Base-by-base conservation (phyloP, 768 basidiomycete genomes). In the Russula lepida region DNA sequence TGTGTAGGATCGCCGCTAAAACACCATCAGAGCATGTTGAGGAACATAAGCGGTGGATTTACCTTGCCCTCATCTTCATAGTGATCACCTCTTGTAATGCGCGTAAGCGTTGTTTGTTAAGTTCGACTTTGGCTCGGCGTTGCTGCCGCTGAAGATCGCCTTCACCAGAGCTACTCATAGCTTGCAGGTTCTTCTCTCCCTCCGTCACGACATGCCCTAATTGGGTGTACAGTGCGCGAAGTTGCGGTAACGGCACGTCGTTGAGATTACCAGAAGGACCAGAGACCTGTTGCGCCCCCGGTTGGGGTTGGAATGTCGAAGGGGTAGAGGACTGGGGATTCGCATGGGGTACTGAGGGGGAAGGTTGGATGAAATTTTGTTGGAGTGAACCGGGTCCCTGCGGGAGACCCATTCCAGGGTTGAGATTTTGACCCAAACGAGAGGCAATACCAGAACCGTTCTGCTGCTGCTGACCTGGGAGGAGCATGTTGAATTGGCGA, bases 391-490 rank as follows among this genome's bases (percentile, higher is more conserved):
- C 56, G 48, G 53, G 61, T 54, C 61, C 61, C 19, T 39, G 56
- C 21, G 56, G n/a, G 25, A 58, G 56, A 28, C 51, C 46, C 56
- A 62, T 48, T 39, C 56, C 61, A 49, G 60, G 43, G 27, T 58
- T 51, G 47, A 54, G 25, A 27, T 53, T 58, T 62, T 62, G 61
- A 33, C 51, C 61, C 19, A 35, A 25, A 32, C 56, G 56, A 41
- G 60, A 44, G n/a, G 33, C 32, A 35, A 62, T 43, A 39, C 23
- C 39, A 39, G 59, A 32, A 27, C 44, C 37, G 15, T 62, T 58
- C 44, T 47, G 61, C 8, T 37, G 61, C 8, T 62, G 61, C 23
- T 62, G 56, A 17, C 28, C 32, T 57, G 61, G 21, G 25, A 54
- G 51, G 35, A 49, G 44, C 32, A 58, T 58, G 17, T 37, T 32